Conservation (phyloP, 2,329 filamentous ascomycete species). For the Stagonosporopsis vannaccii region DNA sequence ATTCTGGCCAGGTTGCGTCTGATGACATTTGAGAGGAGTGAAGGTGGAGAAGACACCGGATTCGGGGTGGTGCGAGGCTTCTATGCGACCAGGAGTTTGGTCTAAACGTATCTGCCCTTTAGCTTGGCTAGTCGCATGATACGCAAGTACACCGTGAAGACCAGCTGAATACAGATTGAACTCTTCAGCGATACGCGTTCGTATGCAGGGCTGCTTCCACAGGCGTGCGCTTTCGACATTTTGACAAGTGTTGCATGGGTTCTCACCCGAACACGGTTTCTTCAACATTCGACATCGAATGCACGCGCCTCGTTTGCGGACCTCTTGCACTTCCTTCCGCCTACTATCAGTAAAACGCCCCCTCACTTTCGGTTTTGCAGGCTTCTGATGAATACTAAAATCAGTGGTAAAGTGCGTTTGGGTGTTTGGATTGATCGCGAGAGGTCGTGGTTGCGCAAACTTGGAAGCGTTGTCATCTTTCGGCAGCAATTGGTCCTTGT, state of each 20-base stretch:
- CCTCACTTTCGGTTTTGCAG: slow-evolving; percentile 57
- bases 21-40: slow-evolving; percentile 50
- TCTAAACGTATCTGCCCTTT: slow-evolving; percentile 59
- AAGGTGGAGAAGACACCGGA: slow-evolving; percentile 58
- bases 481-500: slow-evolving; percentile 34
- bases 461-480: slow-evolving; percentile 35
- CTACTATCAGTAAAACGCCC: slow-evolving; percentile 64
- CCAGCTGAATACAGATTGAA: slow-evolving; percentile 64
- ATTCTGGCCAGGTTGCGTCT: slow-evolving; percentile 28
- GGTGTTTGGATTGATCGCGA: slow-evolving; percentile 48
- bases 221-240: slow-evolving; percentile 67
- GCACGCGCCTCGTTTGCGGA: slow-evolving; percentile 67
- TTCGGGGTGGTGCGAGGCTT: slow-evolving; percentile 60
- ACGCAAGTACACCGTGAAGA: slow-evolving; percentile 61
- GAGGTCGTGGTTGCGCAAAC: slow-evolving; percentile 43
- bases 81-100: slow-evolving; percentile 59
- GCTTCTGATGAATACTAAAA: slow-evolving; percentile 51
- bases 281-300: slow-evolving; percentile 70
- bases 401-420: slow-evolving; percentile 50
- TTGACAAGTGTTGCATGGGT: slow-evolving; percentile 65
- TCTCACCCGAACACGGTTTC: slow-evolving; percentile 68
- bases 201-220: slow-evolving; percentile 67
- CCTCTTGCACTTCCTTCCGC: slow-evolving; percentile 65
- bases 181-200: slow-evolving; percentile 65
- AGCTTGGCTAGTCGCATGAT: slow-evolving; percentile 58